These are phyloP conservation scores for Fragosphaeria purpurea DNA, from an alignment of 2,329 filamentous ascomycete species.

Conservation along the genomic window DNA sequence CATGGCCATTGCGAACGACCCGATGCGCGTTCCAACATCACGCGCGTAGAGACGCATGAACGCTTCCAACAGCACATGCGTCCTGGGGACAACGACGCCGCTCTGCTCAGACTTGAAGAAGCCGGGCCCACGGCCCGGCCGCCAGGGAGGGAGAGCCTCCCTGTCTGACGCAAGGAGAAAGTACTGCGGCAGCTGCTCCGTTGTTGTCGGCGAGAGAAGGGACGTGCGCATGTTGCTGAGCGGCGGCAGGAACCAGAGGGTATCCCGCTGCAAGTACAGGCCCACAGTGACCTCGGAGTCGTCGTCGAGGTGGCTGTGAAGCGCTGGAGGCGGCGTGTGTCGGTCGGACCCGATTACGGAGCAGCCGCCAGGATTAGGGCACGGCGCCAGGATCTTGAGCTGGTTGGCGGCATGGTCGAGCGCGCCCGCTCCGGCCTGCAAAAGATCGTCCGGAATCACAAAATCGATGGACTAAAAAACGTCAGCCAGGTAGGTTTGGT, in stretches of 20 bases:
- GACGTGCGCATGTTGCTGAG: conserved; percentile 8
- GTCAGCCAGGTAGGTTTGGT: neutral
- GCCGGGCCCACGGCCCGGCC: conserved; percentile 14
- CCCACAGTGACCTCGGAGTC: conserved; percentile 13
- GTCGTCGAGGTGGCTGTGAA: conserved; percentile 1
- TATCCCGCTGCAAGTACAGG: conserved; percentile 16
- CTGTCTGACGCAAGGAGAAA: conserved; percentile 16
- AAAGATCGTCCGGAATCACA: conserved; percentile 3
- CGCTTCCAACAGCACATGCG: conserved; percentile 17
- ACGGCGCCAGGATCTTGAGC: neutral
- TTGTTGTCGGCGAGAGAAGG: conserved; percentile 4
- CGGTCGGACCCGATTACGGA: neutral
- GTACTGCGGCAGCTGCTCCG: conserved; percentile 6
- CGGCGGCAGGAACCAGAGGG: conserved; percentile 17
- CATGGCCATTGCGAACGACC: conserved; percentile 15
- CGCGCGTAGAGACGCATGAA: conserved; percentile 17
- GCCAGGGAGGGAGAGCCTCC: conserved; percentile 14
- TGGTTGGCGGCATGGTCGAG: neutral
- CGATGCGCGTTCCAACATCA: conserved; percentile 12
- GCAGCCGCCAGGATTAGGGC: neutral
- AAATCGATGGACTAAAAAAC: conserved; percentile 4
- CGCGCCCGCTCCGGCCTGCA: neutral
- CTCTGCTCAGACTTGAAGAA: conserved; percentile 8
- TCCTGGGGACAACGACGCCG: conserved; percentile 13
- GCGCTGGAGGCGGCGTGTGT: conserved; percentile 1